Evolutionary conservation across 1,284 basidiomycete genomes (phyloP), one percentile per base, ranked within the genome.

Genomic region (Malassezia vespertilionis): DNA sequence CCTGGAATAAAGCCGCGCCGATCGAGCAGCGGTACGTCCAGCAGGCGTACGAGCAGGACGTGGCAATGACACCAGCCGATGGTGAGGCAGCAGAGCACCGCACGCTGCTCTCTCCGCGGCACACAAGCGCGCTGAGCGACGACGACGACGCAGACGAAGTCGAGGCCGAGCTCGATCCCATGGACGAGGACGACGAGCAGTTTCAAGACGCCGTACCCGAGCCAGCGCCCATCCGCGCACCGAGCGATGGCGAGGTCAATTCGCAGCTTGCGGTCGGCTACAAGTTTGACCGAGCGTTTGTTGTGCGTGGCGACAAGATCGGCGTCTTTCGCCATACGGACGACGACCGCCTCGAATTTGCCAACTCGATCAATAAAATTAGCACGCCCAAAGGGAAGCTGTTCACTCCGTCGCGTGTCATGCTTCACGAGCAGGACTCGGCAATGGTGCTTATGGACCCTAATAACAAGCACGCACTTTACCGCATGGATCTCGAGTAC

Each of bases 381-480:
- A 75, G 81, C 12, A 86, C 84, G 23, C 77, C 82, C 21, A 82
- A 85, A 58, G 88, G 87, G 56, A 86, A 84, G 66, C 75, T 75
- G 21, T 93, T 99, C 72, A 81, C 79, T 40, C 93, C 93, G 0
- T 79, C 79, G 62, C 83, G 93, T 75, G 52, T 91, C 68, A 96
- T 97, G 91, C 75, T 96, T 27, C 91, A 97, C 71, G 85, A 96
- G 63, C 88, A 93, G 79, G 93, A 97, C 71, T 79, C 81, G 28
- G 86, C 88, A 73, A 90, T 99, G 88, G 76, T 99, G 43, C 71
- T 99, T 49, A 86, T 88, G 79, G 86, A 95, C 66, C 82, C 86
- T 1, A 69, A 73, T 28, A 82, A 89, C 44, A 79, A 82, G n/a
- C 81, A 89, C 62, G 82, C 88, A 0, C 74, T 99, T 28, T 96